Evolutionary conservation across 768 basidiomycete species (phyloP).

Genomic region (Floccularia luteovirens): DNA sequence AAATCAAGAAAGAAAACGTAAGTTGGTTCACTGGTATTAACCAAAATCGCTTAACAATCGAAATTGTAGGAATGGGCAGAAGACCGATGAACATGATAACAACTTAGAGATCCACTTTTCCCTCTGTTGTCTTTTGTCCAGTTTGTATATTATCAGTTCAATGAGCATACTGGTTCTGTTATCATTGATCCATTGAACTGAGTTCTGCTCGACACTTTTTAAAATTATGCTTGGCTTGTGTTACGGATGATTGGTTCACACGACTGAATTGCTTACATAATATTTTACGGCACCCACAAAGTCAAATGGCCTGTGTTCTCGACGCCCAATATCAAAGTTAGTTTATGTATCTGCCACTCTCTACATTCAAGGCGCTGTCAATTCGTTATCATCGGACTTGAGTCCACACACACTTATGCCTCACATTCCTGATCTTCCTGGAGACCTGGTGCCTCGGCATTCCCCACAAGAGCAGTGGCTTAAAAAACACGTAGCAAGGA

Average conservation of each 20-base stretch:
- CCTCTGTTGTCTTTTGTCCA: conserved; percentile 13
- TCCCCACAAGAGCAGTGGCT: conserved; percentile 65
- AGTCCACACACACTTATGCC: conserved; percentile 30
- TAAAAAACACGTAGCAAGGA: conserved; percentile 47
- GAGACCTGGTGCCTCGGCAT: conserved; percentile 40
- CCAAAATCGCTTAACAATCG: conserved; percentile 11
- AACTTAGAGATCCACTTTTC: conserved; percentile 10
- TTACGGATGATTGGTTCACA: too few relatives aligned
- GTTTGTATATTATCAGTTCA: conserved; percentile 7
- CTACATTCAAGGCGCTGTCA: too few relatives aligned
- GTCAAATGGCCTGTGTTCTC: too few relatives aligned
- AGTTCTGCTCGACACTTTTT: too few relatives aligned
- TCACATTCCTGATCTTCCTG: conserved; percentile 67
- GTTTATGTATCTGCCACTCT: too few relatives aligned
- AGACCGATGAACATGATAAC: conserved; percentile 66
- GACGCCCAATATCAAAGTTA: too few relatives aligned
- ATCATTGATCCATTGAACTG: too few relatives aligned
- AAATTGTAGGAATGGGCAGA: conserved; percentile 94
- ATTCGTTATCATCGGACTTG: too few relatives aligned
- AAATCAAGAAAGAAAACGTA: conserved; percentile 99
- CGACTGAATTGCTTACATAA: too few relatives aligned
- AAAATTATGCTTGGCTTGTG: too few relatives aligned
- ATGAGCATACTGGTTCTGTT: too few relatives aligned
- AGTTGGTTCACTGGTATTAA: conserved; percentile 21
- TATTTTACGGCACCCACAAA: too few relatives aligned